These are phyloP conservation scores for Ophiostoma quercus DNA, from an alignment of 2,329 filamentous ascomycete species.

Conservation along the genomic window DNA sequence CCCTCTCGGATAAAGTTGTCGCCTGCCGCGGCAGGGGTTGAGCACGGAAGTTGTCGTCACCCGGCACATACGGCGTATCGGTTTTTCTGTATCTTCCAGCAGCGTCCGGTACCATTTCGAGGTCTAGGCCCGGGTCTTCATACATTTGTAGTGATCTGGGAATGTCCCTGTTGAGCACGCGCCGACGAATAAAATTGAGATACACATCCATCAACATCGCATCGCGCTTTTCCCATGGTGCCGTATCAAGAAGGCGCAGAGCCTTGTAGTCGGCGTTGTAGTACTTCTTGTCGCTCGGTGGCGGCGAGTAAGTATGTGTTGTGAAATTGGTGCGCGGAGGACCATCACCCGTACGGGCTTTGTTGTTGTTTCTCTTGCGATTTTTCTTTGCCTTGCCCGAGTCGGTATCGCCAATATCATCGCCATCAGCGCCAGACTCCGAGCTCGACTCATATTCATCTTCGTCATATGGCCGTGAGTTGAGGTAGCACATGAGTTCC, in stretches of 20 bases:
- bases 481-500: constrained; percentile 45
- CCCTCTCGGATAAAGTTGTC: background rate
- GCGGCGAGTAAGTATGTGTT: constrained; percentile 12
- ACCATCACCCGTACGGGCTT: background rate
- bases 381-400: background rate
- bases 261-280: constrained; percentile 15
- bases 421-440: background rate
- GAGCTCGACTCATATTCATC: constrained; percentile 23
- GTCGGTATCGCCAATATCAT: background rate
- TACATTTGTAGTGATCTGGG: constrained; percentile 27
- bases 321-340: background rate
- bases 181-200: constrained; percentile 42
- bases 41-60: background rate
- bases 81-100: background rate
- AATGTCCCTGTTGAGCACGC: constrained; percentile 31
- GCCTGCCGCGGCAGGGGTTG: background rate
- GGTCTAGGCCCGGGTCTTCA: background rate
- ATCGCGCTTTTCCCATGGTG: constrained; percentile 46
- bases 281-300: constrained; percentile 22
- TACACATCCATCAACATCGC: constrained; percentile 49
- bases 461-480: constrained; percentile 34
- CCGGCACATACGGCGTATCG: too few relatives aligned
- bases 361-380: background rate
- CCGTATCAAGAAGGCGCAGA: constrained; percentile 45
- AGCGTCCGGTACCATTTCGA: background rate